Conservation (phyloP, 2,329 filamentous ascomycete genomes). For the Colletotrichum costaricense region DNA sequence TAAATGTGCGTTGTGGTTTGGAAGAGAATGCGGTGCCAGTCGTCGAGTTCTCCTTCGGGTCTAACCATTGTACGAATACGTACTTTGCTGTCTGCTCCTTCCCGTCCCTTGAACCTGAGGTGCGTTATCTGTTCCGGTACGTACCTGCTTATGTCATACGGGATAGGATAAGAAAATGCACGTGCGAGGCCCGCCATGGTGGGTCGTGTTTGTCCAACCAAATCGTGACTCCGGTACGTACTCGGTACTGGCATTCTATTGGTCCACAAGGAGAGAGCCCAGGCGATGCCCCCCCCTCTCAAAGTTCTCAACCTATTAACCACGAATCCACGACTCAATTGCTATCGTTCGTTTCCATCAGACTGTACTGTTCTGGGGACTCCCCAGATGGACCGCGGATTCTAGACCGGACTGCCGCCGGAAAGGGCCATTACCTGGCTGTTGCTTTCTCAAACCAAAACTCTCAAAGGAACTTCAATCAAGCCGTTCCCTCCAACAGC, state of each 20-base stretch:
- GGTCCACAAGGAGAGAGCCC: not conserved
- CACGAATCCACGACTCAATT: not conserved
- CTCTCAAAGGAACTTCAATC: not conserved
- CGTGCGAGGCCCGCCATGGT: not conserved
- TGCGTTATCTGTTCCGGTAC: not conserved
- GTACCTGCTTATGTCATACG: not conserved
- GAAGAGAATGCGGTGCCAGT: not conserved
- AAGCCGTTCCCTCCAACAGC: not conserved
- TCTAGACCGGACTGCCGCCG: not conserved
- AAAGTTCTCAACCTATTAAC: not conserved
- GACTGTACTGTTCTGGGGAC: not conserved
- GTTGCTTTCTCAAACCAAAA: not conserved
- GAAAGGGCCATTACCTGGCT: not conserved
- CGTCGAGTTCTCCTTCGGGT: not conserved
- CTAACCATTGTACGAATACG: not conserved
- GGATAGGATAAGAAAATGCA: not conserved
- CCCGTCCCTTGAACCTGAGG: not conserved
- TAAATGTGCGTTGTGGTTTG: not conserved
- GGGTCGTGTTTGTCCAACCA: not conserved
- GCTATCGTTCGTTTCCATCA: not conserved
- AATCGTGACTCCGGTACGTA: not conserved
- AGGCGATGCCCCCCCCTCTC: not conserved
- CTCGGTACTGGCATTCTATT: not conserved
- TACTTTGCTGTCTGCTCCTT: not conserved
- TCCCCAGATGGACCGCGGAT: not conserved